Evolutionary conservation across 2,329 filamentous ascomycete species (phyloP).

Genomic region (Drechmeria coniospora): DNA sequence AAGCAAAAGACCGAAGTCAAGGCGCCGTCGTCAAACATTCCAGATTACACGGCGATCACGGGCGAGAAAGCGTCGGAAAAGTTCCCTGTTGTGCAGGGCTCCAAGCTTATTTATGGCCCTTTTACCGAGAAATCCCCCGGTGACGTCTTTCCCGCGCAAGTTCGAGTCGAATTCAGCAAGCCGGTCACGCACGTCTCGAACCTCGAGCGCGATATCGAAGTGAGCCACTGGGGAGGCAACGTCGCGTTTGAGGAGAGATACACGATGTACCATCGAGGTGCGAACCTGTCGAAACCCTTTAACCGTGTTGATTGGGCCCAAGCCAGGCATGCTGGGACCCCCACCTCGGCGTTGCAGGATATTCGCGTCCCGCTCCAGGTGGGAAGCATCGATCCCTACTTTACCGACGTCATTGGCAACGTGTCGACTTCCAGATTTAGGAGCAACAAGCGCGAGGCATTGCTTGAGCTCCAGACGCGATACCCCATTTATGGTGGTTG

Average conservation of each 20-base stretch:
- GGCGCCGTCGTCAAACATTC: slow-evolving; percentile 60
- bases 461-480: slow-evolving; percentile 78
- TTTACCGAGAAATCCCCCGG: slow-evolving; percentile 74
- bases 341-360: slow-evolving; percentile 64
- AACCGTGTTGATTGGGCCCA: slow-evolving; percentile 64
- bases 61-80: slow-evolving; percentile 43
- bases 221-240: slow-evolving; percentile 97
- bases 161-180: slow-evolving; percentile 92
- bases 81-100: slow-evolving; percentile 66
- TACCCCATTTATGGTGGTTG: slow-evolving; percentile 96
- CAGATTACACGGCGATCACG: slow-evolving; percentile 68
- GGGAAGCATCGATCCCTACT: slow-evolving; percentile 80
- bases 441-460: slow-evolving; percentile 58
- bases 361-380: slow-evolving; percentile 64
- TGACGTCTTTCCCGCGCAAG: slow-evolving; percentile 52
- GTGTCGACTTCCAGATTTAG: slow-evolving; percentile 88
- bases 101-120: slow-evolving; percentile 78
- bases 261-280: slow-evolving; percentile 73
- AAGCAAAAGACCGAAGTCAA: slow-evolving; percentile 99
- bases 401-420: slow-evolving; percentile 90
- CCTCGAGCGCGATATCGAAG: slow-evolving; percentile 81
- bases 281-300: slow-evolving; percentile 58
- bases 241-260: slow-evolving; percentile 90
- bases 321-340: slow-evolving; percentile 59
- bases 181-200: slow-evolving; percentile 66